Percentiles rank a stretch among this genome's conserved stretches.
These are phyloP conservation scores for Dichomitus squalens DNA, from an alignment of 1,284 basidiomycete genomes.

Conservation along the genomic window DNA sequence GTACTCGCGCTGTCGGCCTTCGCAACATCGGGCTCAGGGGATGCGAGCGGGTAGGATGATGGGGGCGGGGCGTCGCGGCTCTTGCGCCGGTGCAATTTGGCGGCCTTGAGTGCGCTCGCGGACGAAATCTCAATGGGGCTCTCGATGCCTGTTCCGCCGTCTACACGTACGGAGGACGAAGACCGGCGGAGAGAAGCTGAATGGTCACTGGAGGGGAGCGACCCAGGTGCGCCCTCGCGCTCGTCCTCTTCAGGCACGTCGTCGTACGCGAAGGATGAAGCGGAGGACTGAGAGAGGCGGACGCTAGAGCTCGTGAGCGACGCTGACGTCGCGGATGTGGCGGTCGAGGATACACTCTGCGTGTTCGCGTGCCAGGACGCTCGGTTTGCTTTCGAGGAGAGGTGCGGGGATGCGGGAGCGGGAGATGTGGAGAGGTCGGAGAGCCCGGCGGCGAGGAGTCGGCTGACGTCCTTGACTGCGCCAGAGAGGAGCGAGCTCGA, in stretches of 20 bases:
- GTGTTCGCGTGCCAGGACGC: slow-evolving; percentile 23
- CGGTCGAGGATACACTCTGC: slow-evolving; percentile 30
- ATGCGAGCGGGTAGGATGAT: slow-evolving; percentile 7
- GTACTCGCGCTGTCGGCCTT: slow-evolving; percentile 9
- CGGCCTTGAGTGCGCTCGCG: slow-evolving; percentile 19
- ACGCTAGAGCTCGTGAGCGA: slow-evolving; percentile 29
- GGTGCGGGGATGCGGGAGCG: slow-evolving; percentile 14
- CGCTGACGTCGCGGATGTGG: slow-evolving; percentile 29
- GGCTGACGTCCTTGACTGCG: slow-evolving; percentile 60
- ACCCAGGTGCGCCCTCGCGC: slow-evolving; percentile 22
- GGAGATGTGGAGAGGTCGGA: slow-evolving; percentile 32
- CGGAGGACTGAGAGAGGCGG: slow-evolving; percentile 48
- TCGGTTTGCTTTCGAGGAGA: background rate
- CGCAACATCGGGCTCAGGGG: slow-evolving; percentile 1
- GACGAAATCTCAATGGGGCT: slow-evolving; percentile 26
- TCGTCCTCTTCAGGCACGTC: slow-evolving; percentile 36
- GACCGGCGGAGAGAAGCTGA: background rate
- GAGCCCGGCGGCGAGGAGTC: slow-evolving; percentile 51
- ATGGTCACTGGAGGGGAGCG: background rate
- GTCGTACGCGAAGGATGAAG: slow-evolving; percentile 43
- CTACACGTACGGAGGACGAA: slow-evolving; percentile 17
- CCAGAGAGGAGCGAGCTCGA: slow-evolving; percentile 17
- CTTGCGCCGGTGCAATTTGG: slow-evolving; percentile 32
- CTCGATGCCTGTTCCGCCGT: slow-evolving; percentile 22
- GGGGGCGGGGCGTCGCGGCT: slow-evolving; percentile 31